These are phyloP conservation scores for Francoa sonchifolia DNA, from an alignment of 441 rosid genomes.

Conservation along the genomic window DNA sequence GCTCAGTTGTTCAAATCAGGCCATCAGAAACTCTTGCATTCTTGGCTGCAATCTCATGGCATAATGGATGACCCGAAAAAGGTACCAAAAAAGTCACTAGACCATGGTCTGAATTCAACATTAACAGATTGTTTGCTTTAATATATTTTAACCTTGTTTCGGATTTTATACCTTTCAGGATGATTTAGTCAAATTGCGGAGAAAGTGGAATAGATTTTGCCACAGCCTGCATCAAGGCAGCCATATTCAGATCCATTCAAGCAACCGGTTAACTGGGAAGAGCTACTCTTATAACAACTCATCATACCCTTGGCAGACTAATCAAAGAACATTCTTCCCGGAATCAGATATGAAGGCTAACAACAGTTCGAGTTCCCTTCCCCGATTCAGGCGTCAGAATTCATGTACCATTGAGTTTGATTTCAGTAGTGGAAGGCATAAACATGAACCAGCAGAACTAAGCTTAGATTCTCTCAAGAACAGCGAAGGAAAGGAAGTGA, in stretches of 20 bases:
- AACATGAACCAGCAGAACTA: constrained; percentile 25
- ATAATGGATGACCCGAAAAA: constrained; percentile 27
- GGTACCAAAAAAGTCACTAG: constrained; percentile 28
- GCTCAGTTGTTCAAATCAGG: constrained; percentile 40
- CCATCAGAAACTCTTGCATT: constrained; percentile 43
- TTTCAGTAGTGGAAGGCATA: constrained; percentile 25
- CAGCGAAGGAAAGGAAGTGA: constrained; percentile 42
- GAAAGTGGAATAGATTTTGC: constrained; percentile 68
- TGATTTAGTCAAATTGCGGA: constrained; percentile 36
- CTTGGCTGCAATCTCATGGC: constrained; percentile 58
- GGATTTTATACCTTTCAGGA: constrained; percentile 27
- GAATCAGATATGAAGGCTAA: constrained; percentile 30
- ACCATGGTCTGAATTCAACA: too few relatives aligned
- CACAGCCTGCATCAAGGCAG: constrained; percentile 39
- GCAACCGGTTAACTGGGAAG: constrained; percentile 21
- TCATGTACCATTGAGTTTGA: constrained; percentile 65
- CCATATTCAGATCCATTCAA: constrained; percentile 12
- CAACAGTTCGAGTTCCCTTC: constrained; percentile 25
- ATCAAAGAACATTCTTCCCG: constrained; percentile 29
- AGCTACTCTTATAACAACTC: constrained; percentile 21
- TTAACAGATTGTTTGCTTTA: too few relatives aligned
- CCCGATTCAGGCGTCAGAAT: constrained; percentile 61
- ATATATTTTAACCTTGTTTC: too few relatives aligned
- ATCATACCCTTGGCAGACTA: constrained; percentile 40
- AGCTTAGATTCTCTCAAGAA: constrained; percentile 53